A percentile compares a stretch with the other conserved stretches of the same genome.
These are phyloP conservation scores for Barnettozyma pratensis DNA, from an alignment of 805 yeast species.

Conservation along the genomic window DNA sequence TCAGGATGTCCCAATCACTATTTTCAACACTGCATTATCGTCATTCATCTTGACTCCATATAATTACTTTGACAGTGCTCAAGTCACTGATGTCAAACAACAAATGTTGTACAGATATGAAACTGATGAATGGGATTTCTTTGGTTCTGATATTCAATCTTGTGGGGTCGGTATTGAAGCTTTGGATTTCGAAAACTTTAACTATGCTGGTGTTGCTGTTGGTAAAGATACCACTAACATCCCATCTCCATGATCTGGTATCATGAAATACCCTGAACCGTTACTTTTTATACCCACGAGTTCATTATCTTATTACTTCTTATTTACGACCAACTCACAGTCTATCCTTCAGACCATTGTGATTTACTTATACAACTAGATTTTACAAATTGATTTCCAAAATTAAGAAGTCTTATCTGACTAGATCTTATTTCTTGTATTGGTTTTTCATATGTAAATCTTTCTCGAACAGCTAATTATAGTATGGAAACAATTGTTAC, in stretches of 20 bases:
- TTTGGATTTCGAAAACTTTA: slow-evolving; percentile 13
- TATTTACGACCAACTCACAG: no score
- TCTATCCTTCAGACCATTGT: no score
- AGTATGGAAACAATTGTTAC: no score
- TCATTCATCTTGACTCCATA: slow-evolving; percentile 24
- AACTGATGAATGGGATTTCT: slow-evolving; percentile 21
- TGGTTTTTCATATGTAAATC: no score
- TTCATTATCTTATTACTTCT: no score
- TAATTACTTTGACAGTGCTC: slow-evolving; percentile 25
- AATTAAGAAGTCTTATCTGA: no score
- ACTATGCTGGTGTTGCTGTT: slow-evolving; percentile 19
- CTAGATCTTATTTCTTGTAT: no score
- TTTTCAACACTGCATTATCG: slow-evolving; percentile 24
- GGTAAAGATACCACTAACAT: slow-evolving; percentile 22
- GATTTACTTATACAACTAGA: no score
- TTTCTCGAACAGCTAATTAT: no score
- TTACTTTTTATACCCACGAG: no score
- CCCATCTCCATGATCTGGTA: slow-evolving; percentile 16
- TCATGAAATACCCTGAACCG: no score
- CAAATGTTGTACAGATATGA: slow-evolving; percentile 22
- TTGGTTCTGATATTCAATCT: slow-evolving; percentile 15
- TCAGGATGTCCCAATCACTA: slow-evolving; percentile 27
- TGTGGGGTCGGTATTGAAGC: slow-evolving; percentile 18
- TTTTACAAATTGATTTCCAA: no score
- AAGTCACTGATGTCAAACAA: slow-evolving; percentile 21